These are phyloP conservation scores for Fagus sylvatica DNA, from an alignment of 306 rosid species.

Conservation along the genomic window DNA sequence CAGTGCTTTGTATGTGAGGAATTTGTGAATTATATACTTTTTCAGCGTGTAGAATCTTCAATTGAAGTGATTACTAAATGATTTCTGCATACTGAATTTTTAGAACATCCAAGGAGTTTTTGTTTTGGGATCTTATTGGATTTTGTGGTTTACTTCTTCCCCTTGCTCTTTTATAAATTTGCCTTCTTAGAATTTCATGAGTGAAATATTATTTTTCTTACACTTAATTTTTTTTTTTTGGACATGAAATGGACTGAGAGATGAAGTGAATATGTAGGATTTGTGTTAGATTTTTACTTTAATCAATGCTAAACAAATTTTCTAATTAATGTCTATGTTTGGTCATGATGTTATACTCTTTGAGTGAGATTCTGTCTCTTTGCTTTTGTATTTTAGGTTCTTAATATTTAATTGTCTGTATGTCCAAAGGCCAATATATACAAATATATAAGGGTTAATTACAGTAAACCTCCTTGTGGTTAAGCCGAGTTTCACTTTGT, in stretches of 20 bases:
- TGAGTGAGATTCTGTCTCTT: neutral
- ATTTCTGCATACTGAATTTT: neutral
- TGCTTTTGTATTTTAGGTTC: neutral
- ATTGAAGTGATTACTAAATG: neutral
- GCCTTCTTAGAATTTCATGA: neutral
- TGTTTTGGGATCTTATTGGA: neutral
- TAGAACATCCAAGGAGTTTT: neutral
- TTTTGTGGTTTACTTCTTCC: neutral
- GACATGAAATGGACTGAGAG: neutral
- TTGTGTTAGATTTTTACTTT: neutral
- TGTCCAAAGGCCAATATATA: too few relatives aligned
- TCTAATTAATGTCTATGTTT: neutral
- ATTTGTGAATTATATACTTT: neutral
- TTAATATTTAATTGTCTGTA: neutral
- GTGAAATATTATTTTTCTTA: neutral
- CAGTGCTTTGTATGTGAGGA: neutral
- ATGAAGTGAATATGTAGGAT: neutral
- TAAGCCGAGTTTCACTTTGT: too few relatives aligned
- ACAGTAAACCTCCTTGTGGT: too few relatives aligned
- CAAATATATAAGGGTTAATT: neutral
- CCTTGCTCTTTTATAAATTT: neutral
- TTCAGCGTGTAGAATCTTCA: neutral
- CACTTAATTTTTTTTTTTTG: fast-evolving
- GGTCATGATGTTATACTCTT: neutral
- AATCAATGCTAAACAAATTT: neutral